A percentile compares a stretch with the other conserved stretches of the same genome.
Conservation (phyloP, 2,329 filamentous ascomycete species). For the Pseudogymnoascus sp. region DNA sequence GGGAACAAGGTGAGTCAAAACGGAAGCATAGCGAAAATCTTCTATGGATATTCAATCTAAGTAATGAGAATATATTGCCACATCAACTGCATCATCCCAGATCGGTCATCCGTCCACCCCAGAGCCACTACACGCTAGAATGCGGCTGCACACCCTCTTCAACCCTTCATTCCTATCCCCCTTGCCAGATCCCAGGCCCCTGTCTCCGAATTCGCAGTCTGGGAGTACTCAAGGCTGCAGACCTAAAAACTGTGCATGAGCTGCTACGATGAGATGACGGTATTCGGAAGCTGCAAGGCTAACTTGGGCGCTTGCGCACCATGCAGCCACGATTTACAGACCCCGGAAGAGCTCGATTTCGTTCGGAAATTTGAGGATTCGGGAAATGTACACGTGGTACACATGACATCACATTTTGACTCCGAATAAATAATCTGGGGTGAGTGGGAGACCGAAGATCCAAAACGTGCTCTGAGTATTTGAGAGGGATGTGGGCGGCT, state of each 20-base stretch:
- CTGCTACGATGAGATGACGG: not conserved
- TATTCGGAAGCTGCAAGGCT: not conserved
- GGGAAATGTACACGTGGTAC: conserved; percentile 1
- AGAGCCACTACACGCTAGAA: not conserved
- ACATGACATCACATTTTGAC: conserved; percentile 5
- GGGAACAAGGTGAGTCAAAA: not conserved
- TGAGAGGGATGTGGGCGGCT: not conserved
- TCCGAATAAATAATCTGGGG: not conserved
- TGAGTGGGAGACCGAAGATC: not conserved
- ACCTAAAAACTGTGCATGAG: not conserved
- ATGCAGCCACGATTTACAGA: not conserved
- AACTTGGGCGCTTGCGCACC: not conserved
- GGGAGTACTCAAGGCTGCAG: not conserved
- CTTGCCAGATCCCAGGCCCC: not conserved
- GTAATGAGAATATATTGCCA: not conserved
- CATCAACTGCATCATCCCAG: not conserved
- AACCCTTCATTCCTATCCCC: not conserved
- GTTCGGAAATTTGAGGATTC: conserved; percentile 1
- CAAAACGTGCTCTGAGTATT: not conserved
- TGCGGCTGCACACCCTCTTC: not conserved
- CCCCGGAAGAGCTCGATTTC: not conserved
- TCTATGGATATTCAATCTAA: conserved; percentile 1
- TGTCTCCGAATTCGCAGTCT: not conserved
- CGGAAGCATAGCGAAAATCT: conserved; percentile 6
- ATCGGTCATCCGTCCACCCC: not conserved